These are phyloP conservation scores for Trametes polyzona DNA, from an alignment of 1,284 basidiomycete species.

Conservation along the genomic window DNA sequence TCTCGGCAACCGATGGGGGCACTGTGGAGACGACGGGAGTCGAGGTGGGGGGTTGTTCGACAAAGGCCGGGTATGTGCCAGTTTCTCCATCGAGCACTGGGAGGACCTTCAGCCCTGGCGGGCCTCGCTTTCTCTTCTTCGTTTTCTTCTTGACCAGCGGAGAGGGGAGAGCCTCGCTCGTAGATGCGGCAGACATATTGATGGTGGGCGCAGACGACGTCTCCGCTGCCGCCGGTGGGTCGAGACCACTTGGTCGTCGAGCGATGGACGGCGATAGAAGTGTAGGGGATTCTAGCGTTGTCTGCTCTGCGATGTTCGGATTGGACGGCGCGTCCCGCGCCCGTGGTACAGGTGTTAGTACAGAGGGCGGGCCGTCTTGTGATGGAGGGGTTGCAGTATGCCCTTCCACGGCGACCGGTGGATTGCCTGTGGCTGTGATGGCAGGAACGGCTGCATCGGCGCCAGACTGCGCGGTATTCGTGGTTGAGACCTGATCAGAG, in stretches of 20 bases:
- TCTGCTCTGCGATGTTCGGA: not conserved
- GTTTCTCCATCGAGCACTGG: too few species aligned
- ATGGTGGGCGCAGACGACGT: not conserved
- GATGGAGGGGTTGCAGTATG: too few species aligned
- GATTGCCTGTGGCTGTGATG: too few species aligned
- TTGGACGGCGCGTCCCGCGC: not conserved
- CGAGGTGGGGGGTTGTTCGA: not conserved
- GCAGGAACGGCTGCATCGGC: not conserved
- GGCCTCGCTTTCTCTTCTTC: slow-evolving; percentile 14
- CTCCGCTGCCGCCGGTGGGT: not conserved
- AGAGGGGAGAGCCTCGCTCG: slow-evolving; percentile 9
- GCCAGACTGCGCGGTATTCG: slow-evolving; percentile 1
- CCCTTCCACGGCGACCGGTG: too few species aligned
- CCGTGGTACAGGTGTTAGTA: too few species aligned
- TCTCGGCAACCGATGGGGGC: not conserved
- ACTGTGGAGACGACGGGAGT: not conserved
- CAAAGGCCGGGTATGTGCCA: too few species aligned
- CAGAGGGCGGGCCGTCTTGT: not conserved
- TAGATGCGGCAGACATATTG: not conserved
- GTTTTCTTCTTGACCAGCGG: slow-evolving; percentile 7
- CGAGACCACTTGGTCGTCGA: not conserved
- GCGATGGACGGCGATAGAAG: slow-evolving; percentile 9
- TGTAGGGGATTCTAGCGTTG: not conserved
- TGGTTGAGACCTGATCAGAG: too few species aligned
- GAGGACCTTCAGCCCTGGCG: slow-evolving; percentile 18